These are phyloP conservation scores for Smallanthus sonchifolius DNA, from an alignment of 129 eudicot species.

Conservation along the genomic window DNA sequence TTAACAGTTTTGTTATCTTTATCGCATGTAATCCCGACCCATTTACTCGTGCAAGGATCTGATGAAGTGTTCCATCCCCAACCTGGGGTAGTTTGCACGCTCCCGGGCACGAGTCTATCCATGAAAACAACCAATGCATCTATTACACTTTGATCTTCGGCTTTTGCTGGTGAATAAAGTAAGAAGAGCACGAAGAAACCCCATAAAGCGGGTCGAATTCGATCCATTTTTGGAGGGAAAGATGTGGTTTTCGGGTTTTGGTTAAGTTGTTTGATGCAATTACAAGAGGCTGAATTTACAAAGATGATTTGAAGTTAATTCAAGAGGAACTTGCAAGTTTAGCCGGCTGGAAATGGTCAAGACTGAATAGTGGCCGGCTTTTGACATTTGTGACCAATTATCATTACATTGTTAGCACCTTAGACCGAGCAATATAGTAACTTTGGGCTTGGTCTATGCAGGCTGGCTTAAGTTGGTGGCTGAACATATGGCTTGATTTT, in stretches of 20 bases:
- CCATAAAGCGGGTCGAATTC: conserved; percentile 16
- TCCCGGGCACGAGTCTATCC: conserved; percentile 48
- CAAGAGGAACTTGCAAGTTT: conserved; percentile 2
- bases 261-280: conserved; percentile 7
- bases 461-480: conserved; percentile 19
- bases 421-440: background rate
- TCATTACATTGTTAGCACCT: conserved; percentile 5
- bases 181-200: conserved; percentile 15
- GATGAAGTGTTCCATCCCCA: conserved; percentile 71
- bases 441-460: conserved; percentile 21
- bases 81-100: conserved; percentile 7
- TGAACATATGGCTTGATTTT: background rate
- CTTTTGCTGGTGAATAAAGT: conserved; percentile 23
- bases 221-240: conserved; percentile 21
- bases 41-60: conserved; percentile 56
- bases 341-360: conserved; percentile 41
- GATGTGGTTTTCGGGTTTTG: background rate
- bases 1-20: conserved; percentile 25
- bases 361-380: conserved; percentile 28
- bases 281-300: conserved; percentile 6
- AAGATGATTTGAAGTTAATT: conserved; percentile 3
- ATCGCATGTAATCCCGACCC: conserved; percentile 62
- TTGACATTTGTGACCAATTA: conserved; percentile 23
- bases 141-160: conserved; percentile 42
- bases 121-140: conserved; percentile 49